Base-by-base conservation (phyloP, 257 asterid species). In the Nemophila menziesii region DNA sequence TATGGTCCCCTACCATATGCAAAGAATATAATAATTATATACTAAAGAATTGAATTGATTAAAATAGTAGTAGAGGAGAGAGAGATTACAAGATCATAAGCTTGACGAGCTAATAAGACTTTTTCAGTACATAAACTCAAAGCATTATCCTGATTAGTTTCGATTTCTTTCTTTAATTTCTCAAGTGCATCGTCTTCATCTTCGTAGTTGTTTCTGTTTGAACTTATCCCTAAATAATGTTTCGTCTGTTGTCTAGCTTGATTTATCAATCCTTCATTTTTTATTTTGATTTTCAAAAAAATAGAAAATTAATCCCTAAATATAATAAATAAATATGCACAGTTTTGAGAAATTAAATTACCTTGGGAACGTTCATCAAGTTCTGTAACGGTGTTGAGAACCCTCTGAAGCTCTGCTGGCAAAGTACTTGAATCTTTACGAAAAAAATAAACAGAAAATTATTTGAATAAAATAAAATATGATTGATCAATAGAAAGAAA, bases 361-460 rank as follows among this genome's bases (percentile, higher is more conserved):
- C 93, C 86, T 80, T 82, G 96, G 29, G 98, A 84, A 7, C 98
- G 92, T 29, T 90, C 98, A 47, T 90, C 98, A 21, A 90, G 79
- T 58, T 90, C 98, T 20, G 93, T 71, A 48, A 90, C 70, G 7
- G 98, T 90, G 67, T 90, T 90, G 69, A 90, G 96, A 42, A 84
- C 92, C 72, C 98, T 75, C 59, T 84, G 98, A 59, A 90, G 94
- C 80, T 90, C 98, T 16, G 94, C 93, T 1, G 98, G 98, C 56
- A 90, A 62, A 43, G 98, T 90, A 68, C 79, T 90, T 12, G 98
- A 62, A 59, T 63, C 70, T 63, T 20, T 29, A 2, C 3, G 12
- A 29, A 29, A 29, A 29, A 29, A 4, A 24, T 4, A 9, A 29
- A 2, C 36, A 29, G 5, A 29, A 4, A 24, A 24, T 24, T 24